Percentiles rank a stretch among this genome's conserved stretches.
phyloP scores from a whole-genome alignment of 2,329 filamentous ascomycete species.

The Aspergillus fumigatus region DNA sequence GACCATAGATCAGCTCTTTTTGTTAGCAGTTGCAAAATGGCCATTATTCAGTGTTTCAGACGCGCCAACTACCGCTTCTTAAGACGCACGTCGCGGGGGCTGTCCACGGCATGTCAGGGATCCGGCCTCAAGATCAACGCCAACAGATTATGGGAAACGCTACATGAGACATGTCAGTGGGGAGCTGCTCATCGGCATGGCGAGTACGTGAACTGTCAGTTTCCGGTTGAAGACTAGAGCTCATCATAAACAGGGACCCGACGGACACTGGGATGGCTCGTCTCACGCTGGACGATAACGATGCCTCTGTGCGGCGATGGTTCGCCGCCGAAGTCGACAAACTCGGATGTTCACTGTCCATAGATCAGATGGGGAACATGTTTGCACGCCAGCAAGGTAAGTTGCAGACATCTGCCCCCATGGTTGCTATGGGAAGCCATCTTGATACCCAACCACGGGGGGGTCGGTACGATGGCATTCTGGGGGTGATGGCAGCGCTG shows the following conservation, averaged over 20 bases:
- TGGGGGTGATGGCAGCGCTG: conserved; percentile 64
- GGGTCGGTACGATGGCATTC: conserved; percentile 65
- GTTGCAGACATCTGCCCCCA: conserved; percentile 16
- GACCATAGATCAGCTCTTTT: not conserved
- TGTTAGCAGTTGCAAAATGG: not conserved
- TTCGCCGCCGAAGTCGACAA: conserved; percentile 57
- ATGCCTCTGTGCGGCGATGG: conserved; percentile 65
- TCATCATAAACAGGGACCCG: conserved; percentile 5
- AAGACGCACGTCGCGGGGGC: not conserved
- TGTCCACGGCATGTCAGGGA: conserved; percentile 3
- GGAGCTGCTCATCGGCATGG: conserved; percentile 26
- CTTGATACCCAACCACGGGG: conserved; percentile 29
- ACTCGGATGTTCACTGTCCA: conserved; percentile 58
- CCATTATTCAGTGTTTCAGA: not conserved
- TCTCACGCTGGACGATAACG: conserved; percentile 62
- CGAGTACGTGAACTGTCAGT: conserved; percentile 16
- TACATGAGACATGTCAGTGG: conserved; percentile 32
- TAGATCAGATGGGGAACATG: conserved; percentile 57
- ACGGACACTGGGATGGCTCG: conserved; percentile 60
- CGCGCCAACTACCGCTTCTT: not conserved
- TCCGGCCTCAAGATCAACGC: conserved; percentile 26
- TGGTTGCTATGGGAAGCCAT: conserved; percentile 46
- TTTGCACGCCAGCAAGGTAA: conserved; percentile 22
- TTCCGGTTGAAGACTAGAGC: not conserved
- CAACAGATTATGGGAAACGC: conserved; percentile 24